These are phyloP conservation scores for Neopestalotiopsis sp. DNA, from an alignment of 2,329 filamentous ascomycete species.

Conservation along the genomic window DNA sequence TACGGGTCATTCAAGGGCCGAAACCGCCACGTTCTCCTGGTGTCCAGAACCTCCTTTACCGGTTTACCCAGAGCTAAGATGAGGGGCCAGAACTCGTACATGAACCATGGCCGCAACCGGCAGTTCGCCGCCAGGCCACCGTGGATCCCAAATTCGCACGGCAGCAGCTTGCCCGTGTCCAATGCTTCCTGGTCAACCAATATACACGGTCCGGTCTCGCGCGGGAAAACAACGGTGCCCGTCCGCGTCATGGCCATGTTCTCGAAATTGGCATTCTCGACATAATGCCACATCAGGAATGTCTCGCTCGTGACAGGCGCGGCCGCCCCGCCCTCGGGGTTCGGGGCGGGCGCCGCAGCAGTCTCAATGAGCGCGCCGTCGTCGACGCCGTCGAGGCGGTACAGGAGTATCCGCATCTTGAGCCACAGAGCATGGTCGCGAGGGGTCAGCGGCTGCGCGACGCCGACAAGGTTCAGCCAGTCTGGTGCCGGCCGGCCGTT, in stretches of 20 bases:
- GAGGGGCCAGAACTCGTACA: not conserved
- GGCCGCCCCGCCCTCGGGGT: no score
- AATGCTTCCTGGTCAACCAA: not conserved
- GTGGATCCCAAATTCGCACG: not conserved
- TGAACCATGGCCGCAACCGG: no score
- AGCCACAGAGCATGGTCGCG: not conserved
- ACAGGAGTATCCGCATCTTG: slow-evolving; percentile 1
- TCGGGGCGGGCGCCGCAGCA: no score
- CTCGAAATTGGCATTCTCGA: slow-evolving; percentile 2
- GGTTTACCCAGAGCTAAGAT: no score
- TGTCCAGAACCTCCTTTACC: no score
- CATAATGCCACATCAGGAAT: not conserved
- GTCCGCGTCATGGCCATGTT: slow-evolving; percentile 1
- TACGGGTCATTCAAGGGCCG: no score
- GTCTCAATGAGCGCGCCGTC: not conserved
- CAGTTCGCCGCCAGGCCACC: not conserved
- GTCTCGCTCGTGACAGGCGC: not conserved
- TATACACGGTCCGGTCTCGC: not conserved
- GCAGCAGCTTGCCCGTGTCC: not conserved
- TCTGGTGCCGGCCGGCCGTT: not conserved
- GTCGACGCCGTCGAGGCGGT: not conserved
- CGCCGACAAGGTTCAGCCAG: not conserved
- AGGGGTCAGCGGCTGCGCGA: not conserved
- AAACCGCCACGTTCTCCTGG: no score
- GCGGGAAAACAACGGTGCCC: not conserved